A percentile compares a stretch with the other conserved stretches of the same genome.
These are phyloP conservation scores for Polysphondylium violaceum DNA, from an alignment of 78 protist genomes.

Conservation along the genomic window DNA sequence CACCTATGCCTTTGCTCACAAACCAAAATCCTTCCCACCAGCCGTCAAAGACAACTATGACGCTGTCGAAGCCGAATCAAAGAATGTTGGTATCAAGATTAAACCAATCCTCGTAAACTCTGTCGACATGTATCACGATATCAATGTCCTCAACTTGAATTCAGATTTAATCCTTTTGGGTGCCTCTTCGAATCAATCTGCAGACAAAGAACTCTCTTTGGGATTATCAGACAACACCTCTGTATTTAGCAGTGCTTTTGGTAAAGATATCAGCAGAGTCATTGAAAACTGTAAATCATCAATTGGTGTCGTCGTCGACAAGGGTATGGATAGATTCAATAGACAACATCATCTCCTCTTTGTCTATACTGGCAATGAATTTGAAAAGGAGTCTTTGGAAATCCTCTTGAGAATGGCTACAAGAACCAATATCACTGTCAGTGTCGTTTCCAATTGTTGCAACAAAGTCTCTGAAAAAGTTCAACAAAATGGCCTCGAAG, in stretches of 20 bases:
- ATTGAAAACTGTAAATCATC: constrained; percentile 33
- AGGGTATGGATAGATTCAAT: constrained; percentile 63
- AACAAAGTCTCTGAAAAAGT: background rate
- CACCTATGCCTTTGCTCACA: too few relatives aligned
- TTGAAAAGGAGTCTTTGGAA: constrained; percentile 50
- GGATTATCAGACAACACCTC: too few relatives aligned
- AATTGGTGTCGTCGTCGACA: constrained; percentile 65
- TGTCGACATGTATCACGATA: constrained; percentile 18
- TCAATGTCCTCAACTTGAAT: constrained; percentile 22
- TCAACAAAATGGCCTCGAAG: background rate
- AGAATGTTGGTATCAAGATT: constrained; percentile 17
- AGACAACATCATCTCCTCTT: constrained; percentile 37
- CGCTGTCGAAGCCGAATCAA: constrained; percentile 3
- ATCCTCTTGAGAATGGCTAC: constrained; percentile 52
- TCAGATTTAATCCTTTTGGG: constrained; percentile 43
- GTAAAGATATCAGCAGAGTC: constrained; percentile 21
- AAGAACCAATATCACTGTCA: constrained; percentile 25
- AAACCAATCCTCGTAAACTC: constrained; percentile 60
- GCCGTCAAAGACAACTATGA: constrained; percentile 4
- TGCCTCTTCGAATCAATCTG: background rate
- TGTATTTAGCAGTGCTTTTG: background rate
- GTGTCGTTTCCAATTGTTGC: background rate
- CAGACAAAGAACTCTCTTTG: too few relatives aligned
- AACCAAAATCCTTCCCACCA: too few relatives aligned
- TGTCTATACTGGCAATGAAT: constrained; percentile 38